Base-by-base conservation (phyloP, 768 basidiomycete species). In the Suillus paluster region DNA sequence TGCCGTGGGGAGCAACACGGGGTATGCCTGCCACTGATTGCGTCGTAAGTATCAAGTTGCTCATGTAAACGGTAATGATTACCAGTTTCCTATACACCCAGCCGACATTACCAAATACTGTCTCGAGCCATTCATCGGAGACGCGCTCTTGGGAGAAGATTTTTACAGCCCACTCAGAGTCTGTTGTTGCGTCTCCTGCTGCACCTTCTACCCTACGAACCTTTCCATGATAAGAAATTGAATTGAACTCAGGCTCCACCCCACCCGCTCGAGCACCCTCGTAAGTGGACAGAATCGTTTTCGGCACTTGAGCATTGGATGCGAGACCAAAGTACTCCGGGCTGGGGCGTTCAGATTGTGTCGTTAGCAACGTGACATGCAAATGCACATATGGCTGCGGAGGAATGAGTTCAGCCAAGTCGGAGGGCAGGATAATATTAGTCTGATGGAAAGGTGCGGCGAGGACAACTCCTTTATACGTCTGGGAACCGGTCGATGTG, bases 361-460 rank as follows among this genome's bases (percentile, higher is more conserved):
- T 98, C n/a, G 88, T 83, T 42, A 99, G 80, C 23, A 95, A 83
- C 11, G 97, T 97, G 56, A 97, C 95, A 71, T 96, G 92, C 2
- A 98, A 86, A 65, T 83, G 86, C 52, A 94, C 83, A 71, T 97
- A 97, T 23, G 88, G 86, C 65, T 92, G 90, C 41, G 79, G 69
- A 2, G 89, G 88, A 36, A 95, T 84, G 52, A 80, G 80, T 4
- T 79, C 73, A 5, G 83, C 70, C 34, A 90, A 72, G 19, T 82
- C 69, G 6, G 72, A 57, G 5, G 88, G 81, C 27, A 91, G 72
- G 6, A 70, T 68, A 64, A 93, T 89, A 15, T 75, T 77, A 2
- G 91, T 83, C 30, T 82, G 85, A 74, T 92, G 87, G 80, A 87
- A 91, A 3, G 97, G 97, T 2, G 94, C 89, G 2, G 95, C 95